Conservation (phyloP, 2,329 filamentous ascomycete species). For the Taxawa tesnikishii region DNA sequence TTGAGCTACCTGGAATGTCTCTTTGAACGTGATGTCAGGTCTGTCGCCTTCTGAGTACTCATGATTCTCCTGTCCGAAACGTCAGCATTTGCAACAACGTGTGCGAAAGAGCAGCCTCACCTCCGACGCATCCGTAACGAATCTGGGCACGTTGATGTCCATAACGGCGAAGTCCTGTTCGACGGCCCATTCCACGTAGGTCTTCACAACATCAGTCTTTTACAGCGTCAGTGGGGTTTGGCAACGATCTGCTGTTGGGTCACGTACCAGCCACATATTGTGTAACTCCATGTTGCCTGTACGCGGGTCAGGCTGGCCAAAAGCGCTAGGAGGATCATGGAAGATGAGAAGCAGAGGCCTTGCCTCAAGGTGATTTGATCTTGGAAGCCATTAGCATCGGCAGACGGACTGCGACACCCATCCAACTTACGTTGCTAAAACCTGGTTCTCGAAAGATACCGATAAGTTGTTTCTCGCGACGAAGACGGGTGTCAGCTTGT, state of each 20-base stretch:
- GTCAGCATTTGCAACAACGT: no score
- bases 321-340: slow-evolving; percentile 59
- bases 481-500: slow-evolving; percentile 68
- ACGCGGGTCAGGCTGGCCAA: slow-evolving; percentile 28
- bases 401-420: no score
- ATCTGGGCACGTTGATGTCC: slow-evolving; percentile 80
- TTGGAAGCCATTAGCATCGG: no score
- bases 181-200: slow-evolving; percentile 75
- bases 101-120: no score
- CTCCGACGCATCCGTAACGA: slow-evolving; percentile 59
- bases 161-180: slow-evolving; percentile 71
- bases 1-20: slow-evolving; percentile 58
- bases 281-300: slow-evolving; percentile 67
- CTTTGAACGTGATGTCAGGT: slow-evolving; percentile 23
- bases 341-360: slow-evolving; percentile 71
- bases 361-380: slow-evolving; percentile 51
- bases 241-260: slow-evolving; percentile 12
- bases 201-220: slow-evolving; percentile 68
- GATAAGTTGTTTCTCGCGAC: slow-evolving; percentile 63
- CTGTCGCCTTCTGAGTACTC: slow-evolving; percentile 36
- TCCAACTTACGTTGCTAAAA: slow-evolving; percentile 59
- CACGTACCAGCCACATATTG: slow-evolving; percentile 75
- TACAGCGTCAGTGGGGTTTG: slow-evolving; percentile 28
- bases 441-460: slow-evolving; percentile 73
- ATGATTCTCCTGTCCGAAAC: slow-evolving; percentile 16